phyloP scores from a whole-genome alignment of 345 rosid species.

The Bretschneidera sinensis region DNA sequence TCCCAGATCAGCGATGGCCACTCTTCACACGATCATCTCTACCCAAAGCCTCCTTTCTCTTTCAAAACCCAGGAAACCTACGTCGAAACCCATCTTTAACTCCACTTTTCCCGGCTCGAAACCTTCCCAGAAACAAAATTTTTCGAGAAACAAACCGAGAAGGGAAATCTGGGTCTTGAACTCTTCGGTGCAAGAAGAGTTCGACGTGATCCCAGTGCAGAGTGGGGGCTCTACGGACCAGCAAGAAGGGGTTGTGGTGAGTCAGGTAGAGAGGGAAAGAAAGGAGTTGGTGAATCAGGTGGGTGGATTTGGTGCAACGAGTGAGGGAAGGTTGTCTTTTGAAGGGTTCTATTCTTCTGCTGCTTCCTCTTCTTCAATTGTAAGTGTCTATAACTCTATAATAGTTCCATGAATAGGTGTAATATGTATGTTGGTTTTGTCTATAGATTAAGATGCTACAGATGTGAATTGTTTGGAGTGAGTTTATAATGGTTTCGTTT shows the following conservation, averaged over 20 bases:
- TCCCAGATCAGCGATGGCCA: constrained; percentile 61
- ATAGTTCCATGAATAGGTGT: too few species aligned
- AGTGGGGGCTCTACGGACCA: constrained; percentile 50
- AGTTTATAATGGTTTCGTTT: too few species aligned
- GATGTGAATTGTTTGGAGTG: background rate
- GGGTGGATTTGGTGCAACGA: constrained; percentile 54
- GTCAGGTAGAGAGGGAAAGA: constrained; percentile 42
- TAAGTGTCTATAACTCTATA: too few species aligned
- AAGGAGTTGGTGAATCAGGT: constrained; percentile 46
- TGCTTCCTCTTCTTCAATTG: constrained; percentile 36
- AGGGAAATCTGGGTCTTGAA: constrained; percentile 27
- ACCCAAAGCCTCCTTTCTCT: constrained; percentile 49
- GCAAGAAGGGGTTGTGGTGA: constrained; percentile 49
- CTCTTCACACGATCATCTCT: constrained; percentile 47
- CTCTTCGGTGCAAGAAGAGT: constrained; percentile 46
- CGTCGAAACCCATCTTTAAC: constrained; percentile 18
- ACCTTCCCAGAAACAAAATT: constrained; percentile 23
- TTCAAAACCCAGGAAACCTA: constrained; percentile 39
- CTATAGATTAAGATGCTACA: constrained; percentile 3
- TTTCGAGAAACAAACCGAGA: constrained; percentile 38
- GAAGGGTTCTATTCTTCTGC: constrained; percentile 73
- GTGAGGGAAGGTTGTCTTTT: constrained; percentile 59
- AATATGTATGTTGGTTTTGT: background rate
- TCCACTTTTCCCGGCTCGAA: constrained; percentile 20
- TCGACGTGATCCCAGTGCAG: constrained; percentile 57